Percentiles rank a stretch among this genome's conserved stretches.
Conservation (phyloP, 306 rosid species). For the Carpinus fangiana region DNA sequence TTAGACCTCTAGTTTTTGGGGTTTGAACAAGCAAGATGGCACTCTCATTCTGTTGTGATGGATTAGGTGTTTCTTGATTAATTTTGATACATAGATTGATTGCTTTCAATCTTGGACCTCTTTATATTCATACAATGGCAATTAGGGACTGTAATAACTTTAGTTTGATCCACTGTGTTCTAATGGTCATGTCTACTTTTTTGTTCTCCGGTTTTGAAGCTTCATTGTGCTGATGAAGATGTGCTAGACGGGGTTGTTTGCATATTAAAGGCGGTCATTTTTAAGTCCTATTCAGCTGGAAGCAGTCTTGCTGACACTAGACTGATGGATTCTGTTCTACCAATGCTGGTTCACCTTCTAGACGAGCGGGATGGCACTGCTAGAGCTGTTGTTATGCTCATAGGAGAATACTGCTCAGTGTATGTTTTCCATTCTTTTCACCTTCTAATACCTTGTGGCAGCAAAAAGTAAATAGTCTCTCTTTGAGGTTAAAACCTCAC, state of each 20-base stretch:
- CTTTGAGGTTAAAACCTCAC: constrained; percentile 26
- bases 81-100: neutral
- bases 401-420: constrained; percentile 84
- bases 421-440: constrained; percentile 40
- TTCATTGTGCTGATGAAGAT: constrained; percentile 70
- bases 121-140: constrained; percentile 9
- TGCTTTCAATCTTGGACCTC: constrained; percentile 1
- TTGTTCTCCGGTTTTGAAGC: constrained; percentile 46
- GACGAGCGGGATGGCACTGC: constrained; percentile 82
- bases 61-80: constrained; percentile 5
- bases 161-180: too few relatives aligned
- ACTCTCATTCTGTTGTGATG: constrained; percentile 8
- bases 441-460: constrained; percentile 10
- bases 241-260: constrained; percentile 61
- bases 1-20: neutral
- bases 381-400: constrained; percentile 78
- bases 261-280: constrained; percentile 68
- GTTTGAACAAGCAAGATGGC: neutral
- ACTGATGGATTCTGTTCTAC: constrained; percentile 57
- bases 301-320: constrained; percentile 39
- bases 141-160: neutral
- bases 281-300: constrained; percentile 57
- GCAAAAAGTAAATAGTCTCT: constrained; percentile 7
- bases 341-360: constrained; percentile 67
- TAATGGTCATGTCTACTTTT: constrained; percentile 17